Conservation (phyloP, 1,284 basidiomycete genomes). For the Moesziomyces sp. region DNA sequence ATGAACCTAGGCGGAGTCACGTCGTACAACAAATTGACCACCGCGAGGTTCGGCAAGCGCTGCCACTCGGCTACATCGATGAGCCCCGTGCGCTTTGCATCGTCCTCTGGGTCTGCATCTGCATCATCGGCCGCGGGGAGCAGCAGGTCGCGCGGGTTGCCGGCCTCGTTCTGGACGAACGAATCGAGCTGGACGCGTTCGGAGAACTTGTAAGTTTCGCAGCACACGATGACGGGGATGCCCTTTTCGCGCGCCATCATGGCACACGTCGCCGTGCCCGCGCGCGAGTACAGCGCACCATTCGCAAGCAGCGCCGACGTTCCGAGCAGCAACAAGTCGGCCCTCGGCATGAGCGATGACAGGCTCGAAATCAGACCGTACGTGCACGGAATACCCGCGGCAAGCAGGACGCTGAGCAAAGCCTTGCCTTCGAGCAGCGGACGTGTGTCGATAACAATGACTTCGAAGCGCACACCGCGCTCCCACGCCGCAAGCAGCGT, state of each 20-base stretch:
- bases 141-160: constrained; percentile 51
- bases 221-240: constrained; percentile 94
- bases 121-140: constrained; percentile 23
- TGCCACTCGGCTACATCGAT: constrained; percentile 51
- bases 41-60: constrained; percentile 43
- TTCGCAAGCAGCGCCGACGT: constrained; percentile 94
- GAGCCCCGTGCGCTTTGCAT: constrained; percentile 14
- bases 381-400: constrained; percentile 83
- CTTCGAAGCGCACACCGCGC: constrained; percentile 79
- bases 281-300: constrained; percentile 91
- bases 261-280: constrained; percentile 93
- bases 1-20: constrained; percentile 65
- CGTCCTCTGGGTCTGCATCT: constrained; percentile 11
- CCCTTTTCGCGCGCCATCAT: constrained; percentile 92
- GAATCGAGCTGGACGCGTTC: constrained; percentile 92
- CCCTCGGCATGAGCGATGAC: constrained; percentile 80
- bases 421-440: constrained; percentile 86
- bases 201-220: constrained; percentile 98
- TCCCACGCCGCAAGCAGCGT: constrained; percentile 79
- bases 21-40: constrained; percentile 65
- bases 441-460: constrained; percentile 92
- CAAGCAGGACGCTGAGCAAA: constrained; percentile 78
- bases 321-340: constrained; percentile 87
- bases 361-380: constrained; percentile 92
- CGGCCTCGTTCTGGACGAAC: constrained; percentile 92